Evolutionary conservation across 176 grass and related monocot species (phyloP).

Genomic region (Carex parvula): DNA sequence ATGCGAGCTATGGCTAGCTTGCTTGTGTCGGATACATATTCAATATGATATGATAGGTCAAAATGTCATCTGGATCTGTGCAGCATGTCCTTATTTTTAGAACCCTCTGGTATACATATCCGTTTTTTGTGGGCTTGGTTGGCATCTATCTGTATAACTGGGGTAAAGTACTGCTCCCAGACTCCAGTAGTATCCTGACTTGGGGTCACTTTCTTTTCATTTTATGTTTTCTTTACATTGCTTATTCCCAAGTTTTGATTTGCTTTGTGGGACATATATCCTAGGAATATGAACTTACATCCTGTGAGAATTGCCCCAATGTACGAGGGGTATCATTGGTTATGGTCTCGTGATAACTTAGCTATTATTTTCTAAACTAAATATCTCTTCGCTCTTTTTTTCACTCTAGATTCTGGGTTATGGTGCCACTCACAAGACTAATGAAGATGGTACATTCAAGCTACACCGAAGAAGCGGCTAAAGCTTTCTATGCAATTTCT

Average conservation of each 20-base stretch:
- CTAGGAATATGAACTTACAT: neutral
- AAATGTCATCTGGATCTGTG: neutral
- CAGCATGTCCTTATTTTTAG: neutral
- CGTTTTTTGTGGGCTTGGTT: neutral
- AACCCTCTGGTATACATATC: neutral
- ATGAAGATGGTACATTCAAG: constrained; percentile 86
- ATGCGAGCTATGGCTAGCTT: neutral
- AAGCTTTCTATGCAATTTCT: constrained; percentile 82
- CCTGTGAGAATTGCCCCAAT: neutral
- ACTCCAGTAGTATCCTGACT: neutral
- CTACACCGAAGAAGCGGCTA: constrained; percentile 63
- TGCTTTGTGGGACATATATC: neutral
- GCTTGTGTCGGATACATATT: neutral
- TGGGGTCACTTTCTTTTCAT: neutral
- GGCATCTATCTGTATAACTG: neutral
- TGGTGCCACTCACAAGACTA: constrained; percentile 64
- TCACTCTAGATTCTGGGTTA: constrained; percentile 61
- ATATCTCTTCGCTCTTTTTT: neutral
- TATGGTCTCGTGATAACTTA: neutral
- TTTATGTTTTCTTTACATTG: neutral
- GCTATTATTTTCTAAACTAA: neutral
- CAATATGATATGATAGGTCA: neutral
- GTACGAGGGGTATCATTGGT: neutral
- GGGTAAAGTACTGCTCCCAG: neutral
- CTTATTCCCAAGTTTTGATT: neutral